Evolutionary conservation across 495 filamentous ascomycete genomes (phyloP).

Genomic region (Hypoxylon subgilvum): DNA sequence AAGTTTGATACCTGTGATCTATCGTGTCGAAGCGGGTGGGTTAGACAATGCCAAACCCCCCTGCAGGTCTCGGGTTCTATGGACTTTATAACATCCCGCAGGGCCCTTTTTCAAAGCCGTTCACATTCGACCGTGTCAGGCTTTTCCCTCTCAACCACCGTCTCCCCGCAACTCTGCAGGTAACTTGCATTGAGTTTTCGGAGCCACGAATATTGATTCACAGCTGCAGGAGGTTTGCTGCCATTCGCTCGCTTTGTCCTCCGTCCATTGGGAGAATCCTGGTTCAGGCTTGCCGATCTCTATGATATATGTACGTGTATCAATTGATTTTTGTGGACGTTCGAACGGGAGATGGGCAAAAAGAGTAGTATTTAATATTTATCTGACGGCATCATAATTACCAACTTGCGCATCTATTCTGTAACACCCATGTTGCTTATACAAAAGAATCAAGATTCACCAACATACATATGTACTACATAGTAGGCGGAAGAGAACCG

Average conservation of each 20-base stretch:
- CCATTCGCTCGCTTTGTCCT: constrained; percentile 22
- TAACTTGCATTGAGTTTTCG: constrained; percentile 14
- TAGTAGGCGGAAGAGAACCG: too few species aligned
- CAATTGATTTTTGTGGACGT: constrained; percentile 15
- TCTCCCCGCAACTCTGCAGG: constrained; percentile 22
- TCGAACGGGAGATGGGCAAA: constrained; percentile 9
- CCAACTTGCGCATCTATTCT: too few species aligned
- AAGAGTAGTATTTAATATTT: background rate
- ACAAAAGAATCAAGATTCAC: too few species aligned
- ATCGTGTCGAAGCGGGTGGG: constrained; percentile 14
- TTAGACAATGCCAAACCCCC: constrained; percentile 5
- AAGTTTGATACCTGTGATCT: constrained; percentile 13
- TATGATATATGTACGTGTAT: constrained; percentile 35
- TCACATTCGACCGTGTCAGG: constrained; percentile 1
- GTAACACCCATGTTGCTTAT: too few species aligned
- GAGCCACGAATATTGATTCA: constrained; percentile 22
- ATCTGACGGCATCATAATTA: constrained; percentile 17
- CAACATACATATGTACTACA: too few species aligned
- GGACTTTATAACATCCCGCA: constrained; percentile 13
- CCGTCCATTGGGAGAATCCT: constrained; percentile 16
- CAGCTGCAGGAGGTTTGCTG: constrained; percentile 20
- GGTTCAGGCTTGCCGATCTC: constrained; percentile 31
- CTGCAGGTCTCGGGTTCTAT: constrained; percentile 8
- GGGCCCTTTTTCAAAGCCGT: constrained; percentile 7
- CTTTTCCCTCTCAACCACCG: background rate